phyloP scores from a whole-genome alignment of 441 rosid species.

The Pelargonium myrrhifolium region DNA sequence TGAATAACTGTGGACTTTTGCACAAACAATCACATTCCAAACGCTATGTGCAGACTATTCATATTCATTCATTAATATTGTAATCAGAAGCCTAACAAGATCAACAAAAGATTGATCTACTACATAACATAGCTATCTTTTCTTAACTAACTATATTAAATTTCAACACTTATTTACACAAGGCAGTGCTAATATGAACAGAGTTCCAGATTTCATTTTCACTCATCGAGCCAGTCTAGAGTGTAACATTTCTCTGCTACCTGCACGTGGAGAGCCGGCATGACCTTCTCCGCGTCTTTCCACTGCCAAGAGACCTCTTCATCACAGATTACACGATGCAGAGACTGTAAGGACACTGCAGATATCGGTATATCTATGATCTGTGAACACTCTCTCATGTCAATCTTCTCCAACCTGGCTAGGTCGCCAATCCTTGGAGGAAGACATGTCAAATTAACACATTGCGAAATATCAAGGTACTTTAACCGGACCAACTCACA shows the following conservation, averaged over 20 bases:
- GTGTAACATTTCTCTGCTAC: slow-evolving; percentile 55
- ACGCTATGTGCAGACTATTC: too few species aligned
- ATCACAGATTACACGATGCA: slow-evolving; percentile 55
- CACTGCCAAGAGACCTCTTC: slow-evolving; percentile 54
- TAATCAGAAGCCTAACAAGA: not conserved
- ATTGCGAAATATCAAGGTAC: slow-evolving; percentile 70
- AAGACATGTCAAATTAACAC: slow-evolving; percentile 48
- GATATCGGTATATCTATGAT: slow-evolving; percentile 37
- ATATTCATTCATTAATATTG: too few species aligned
- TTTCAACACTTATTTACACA: slow-evolving; percentile 1
- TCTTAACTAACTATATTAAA: not conserved
- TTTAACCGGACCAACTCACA: slow-evolving; percentile 49
- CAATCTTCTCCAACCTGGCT: slow-evolving; percentile 59
- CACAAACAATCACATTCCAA: too few species aligned
- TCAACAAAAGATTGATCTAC: not conserved
- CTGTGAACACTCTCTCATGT: slow-evolving; percentile 71
- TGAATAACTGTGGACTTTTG: too few species aligned
- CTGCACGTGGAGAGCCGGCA: slow-evolving; percentile 43
- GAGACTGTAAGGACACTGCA: slow-evolving; percentile 36
- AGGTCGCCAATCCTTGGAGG: slow-evolving; percentile 52
- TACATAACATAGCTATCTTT: not conserved
- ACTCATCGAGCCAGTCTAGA: slow-evolving; percentile 70
- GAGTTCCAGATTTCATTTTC: slow-evolving; percentile 7
- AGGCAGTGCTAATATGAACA: slow-evolving; percentile 1
- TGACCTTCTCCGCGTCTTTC: slow-evolving; percentile 41